Conservation (phyloP, 139 green algal genomes). For the Diplosphaera chodatii region DNA sequence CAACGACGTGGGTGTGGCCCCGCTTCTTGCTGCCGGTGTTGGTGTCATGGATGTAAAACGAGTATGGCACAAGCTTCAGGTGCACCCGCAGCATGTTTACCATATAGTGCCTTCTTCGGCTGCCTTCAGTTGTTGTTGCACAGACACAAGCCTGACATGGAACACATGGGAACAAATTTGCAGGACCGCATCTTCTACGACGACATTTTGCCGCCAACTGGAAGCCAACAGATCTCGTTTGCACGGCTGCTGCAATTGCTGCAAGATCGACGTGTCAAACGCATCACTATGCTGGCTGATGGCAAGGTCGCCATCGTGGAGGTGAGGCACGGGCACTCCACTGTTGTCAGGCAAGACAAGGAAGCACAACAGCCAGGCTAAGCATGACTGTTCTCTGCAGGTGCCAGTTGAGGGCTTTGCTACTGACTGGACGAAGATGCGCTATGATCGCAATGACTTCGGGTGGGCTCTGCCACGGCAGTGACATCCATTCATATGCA, state of each 20-base stretch:
- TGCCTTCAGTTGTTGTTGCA: too few relatives aligned
- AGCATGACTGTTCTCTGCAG: neutral
- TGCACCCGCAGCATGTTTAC: too few relatives aligned
- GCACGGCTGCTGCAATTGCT: slow-evolving; percentile 56
- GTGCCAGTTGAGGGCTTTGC: slow-evolving; percentile 40
- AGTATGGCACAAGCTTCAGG: slow-evolving; percentile 6
- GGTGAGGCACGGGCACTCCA: too few relatives aligned
- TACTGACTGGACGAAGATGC: slow-evolving; percentile 12
- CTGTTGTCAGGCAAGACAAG: too few relatives aligned
- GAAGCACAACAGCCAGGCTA: too few relatives aligned
- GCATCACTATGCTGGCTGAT: slow-evolving; percentile 53
- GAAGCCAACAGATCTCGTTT: slow-evolving; percentile 32
- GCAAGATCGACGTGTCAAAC: slow-evolving; percentile 44
- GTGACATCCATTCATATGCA: too few relatives aligned
- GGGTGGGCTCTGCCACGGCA: too few relatives aligned
- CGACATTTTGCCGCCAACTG: slow-evolving; percentile 37
- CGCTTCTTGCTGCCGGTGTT: neutral
- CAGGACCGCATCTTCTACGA: slow-evolving; percentile 40
- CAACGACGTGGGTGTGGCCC: too few relatives aligned
- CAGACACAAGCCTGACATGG: too few relatives aligned
- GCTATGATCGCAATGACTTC: slow-evolving; percentile 19
- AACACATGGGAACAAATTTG: too few relatives aligned
- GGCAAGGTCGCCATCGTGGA: slow-evolving; percentile 66
- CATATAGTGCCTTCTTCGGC: too few relatives aligned
- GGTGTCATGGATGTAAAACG: neutral